Conservation (phyloP, 768 basidiomycete species). For the Hericium rajendrae region DNA sequence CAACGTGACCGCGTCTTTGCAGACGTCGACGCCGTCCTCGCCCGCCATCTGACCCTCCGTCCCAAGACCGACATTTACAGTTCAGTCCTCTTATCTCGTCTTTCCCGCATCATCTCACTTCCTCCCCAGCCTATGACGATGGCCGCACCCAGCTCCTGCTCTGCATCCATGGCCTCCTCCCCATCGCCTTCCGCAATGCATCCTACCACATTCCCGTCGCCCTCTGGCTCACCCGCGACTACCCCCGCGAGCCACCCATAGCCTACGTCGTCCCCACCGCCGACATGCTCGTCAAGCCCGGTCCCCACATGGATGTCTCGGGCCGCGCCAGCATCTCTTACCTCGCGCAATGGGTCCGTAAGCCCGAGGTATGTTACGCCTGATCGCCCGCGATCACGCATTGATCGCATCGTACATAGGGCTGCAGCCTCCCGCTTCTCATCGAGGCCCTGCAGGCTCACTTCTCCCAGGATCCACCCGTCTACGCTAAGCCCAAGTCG, state of each 20-base stretch:
- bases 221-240: conserved; percentile 79
- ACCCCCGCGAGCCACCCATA: conserved; percentile 76
- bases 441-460: conserved; percentile 69
- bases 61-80: conserved; percentile 82
- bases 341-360: conserved; percentile 66
- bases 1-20: conserved; percentile 45
- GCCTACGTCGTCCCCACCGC: conserved; percentile 86
- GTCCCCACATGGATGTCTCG: conserved; percentile 69
- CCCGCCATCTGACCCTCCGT: conserved; percentile 43
- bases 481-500: conserved; percentile 72
- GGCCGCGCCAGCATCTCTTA: conserved; percentile 66
- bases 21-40: conserved; percentile 55
- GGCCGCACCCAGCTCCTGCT: conserved; percentile 88
- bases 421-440: conserved; percentile 64
- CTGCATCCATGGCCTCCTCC: conserved; percentile 84
- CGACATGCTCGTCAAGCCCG: conserved; percentile 81
- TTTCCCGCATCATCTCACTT: conserved; percentile 11
- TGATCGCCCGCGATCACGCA: conserved; percentile 10
- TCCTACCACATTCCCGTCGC: conserved; percentile 93
- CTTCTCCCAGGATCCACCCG: conserved; percentile 81
- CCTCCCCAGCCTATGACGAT: conserved; percentile 73
- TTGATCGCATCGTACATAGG: conserved; percentile 33
- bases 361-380: conserved; percentile 60
- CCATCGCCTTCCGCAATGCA: conserved; percentile 65
- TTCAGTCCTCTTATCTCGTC: conserved; percentile 20